Percentiles rank a stretch among this genome's conserved stretches.
These are phyloP conservation scores for Colletotrichum tropicale DNA, from an alignment of 2,329 filamentous ascomycete species.

Conservation along the genomic window DNA sequence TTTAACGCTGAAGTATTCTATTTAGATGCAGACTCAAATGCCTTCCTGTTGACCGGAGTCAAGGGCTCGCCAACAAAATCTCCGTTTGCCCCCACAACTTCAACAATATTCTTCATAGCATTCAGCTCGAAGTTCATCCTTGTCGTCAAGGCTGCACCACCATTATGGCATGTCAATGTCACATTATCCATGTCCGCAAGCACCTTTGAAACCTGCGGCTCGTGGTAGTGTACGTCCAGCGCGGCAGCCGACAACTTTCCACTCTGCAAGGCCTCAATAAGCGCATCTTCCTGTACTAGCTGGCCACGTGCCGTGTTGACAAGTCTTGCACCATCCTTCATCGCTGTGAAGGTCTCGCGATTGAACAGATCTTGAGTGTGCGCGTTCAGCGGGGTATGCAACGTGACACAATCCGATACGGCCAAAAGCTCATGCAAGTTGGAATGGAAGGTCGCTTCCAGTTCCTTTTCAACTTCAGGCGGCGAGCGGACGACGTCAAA, in stretches of 20 bases:
- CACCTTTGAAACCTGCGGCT: slow-evolving; percentile 49
- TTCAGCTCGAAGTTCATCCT: slow-evolving; percentile 44
- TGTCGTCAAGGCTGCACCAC: slow-evolving; percentile 39
- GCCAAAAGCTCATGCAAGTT: slow-evolving; percentile 29
- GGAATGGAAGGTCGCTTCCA: slow-evolving; percentile 32
- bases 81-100: slow-evolving; percentile 26
- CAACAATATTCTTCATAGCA: slow-evolving; percentile 38
- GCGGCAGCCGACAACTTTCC: slow-evolving; percentile 51
- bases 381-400: slow-evolving; percentile 35
- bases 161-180: slow-evolving; percentile 40
- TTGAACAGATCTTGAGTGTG: slow-evolving; percentile 29
- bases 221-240: slow-evolving; percentile 58
- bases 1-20: background rate
- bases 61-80: slow-evolving; percentile 20
- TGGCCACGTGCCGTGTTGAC: slow-evolving; percentile 59
- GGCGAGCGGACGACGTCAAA: slow-evolving; percentile 44
- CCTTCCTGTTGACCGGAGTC: slow-evolving; percentile 23
- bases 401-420: slow-evolving; percentile 34
- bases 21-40: background rate
- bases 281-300: slow-evolving; percentile 54
- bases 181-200: slow-evolving; percentile 43
- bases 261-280: slow-evolving; percentile 49
- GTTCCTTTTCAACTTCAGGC: slow-evolving; percentile 29
- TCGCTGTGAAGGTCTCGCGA: slow-evolving; percentile 39
- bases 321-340: slow-evolving; percentile 52